Percentiles rank a stretch among this genome's conserved stretches.
Conservation (phyloP, 176 grass and related monocot genomes). For the Triticum monococcum region DNA sequence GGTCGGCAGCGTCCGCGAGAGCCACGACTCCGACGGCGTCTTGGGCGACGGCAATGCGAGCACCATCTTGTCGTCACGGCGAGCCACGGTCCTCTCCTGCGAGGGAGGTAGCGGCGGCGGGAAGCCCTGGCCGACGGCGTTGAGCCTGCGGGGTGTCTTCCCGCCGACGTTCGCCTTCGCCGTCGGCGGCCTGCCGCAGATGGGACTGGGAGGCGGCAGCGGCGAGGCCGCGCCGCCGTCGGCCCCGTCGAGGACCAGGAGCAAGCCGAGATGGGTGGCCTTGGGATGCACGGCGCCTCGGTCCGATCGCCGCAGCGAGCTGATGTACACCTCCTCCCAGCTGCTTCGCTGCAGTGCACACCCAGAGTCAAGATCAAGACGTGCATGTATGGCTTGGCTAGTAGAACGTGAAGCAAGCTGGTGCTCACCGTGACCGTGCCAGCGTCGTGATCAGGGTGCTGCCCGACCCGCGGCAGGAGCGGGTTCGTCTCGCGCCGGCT, state of each 20-base stretch:
- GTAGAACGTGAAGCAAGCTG: too few relatives aligned
- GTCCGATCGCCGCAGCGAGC: slow-evolving; percentile 35
- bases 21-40: slow-evolving; percentile 87
- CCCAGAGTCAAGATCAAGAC: too few relatives aligned
- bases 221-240: neutral
- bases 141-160: neutral
- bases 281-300: slow-evolving; percentile 15
- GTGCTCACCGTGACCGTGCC: neutral
- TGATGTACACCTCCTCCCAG: slow-evolving; percentile 67
- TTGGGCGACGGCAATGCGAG: slow-evolving; percentile 58
- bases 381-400: too few relatives aligned
- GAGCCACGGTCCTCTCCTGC: slow-evolving; percentile 1
- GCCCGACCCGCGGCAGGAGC: slow-evolving; percentile 23
- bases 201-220: neutral
- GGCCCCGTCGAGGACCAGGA: slow-evolving; percentile 38
- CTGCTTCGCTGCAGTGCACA: slow-evolving; percentile 48
- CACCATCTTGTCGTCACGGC: neutral
- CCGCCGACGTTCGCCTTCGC: neutral
- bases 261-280: slow-evolving; percentile 34
- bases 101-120: slow-evolving; percentile 24
- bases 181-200: neutral
- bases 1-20: slow-evolving; percentile 75
- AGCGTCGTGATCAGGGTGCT: slow-evolving; percentile 15
- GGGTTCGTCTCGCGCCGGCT: neutral
- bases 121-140: neutral